These are phyloP conservation scores for Termitomyces sp. DNA, from an alignment of 768 basidiomycete genomes.

Conservation along the genomic window DNA sequence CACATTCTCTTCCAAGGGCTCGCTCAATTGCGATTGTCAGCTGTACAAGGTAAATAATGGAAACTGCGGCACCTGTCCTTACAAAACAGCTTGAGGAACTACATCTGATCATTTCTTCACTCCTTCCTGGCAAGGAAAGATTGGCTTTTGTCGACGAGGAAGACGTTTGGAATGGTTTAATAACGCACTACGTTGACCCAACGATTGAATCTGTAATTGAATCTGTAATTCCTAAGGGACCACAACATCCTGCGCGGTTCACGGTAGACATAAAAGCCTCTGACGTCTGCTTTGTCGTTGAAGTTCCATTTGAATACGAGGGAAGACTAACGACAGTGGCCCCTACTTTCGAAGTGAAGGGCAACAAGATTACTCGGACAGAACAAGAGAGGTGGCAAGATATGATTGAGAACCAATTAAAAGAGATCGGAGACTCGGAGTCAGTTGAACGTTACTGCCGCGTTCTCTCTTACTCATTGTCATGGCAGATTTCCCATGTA, in stretches of 20 bases:
- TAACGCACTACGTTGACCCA: not conserved
- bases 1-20: not conserved
- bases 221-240: constrained; percentile 12
- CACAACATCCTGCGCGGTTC: constrained; percentile 26
- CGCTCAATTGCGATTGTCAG: not conserved
- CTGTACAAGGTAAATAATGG: not conserved
- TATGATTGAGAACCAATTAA: constrained; percentile 30
- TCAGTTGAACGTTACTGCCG: constrained; percentile 10
- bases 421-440: constrained; percentile 32
- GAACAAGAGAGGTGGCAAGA: constrained; percentile 48
- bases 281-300: constrained; percentile 32
- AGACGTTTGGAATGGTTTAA: constrained; percentile 10
- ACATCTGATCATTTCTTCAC: constrained; percentile 53
- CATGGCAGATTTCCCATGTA: constrained; percentile 52
- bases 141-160: constrained; percentile 40
- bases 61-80: not conserved
- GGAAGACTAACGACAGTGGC: constrained; percentile 5
- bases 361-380: constrained; percentile 37
- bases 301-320: constrained; percentile 13
- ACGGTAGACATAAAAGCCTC: constrained; percentile 25
- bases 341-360: constrained; percentile 35
- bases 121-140: constrained; percentile 52
- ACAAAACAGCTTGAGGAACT: constrained; percentile 43
- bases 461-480: not conserved
- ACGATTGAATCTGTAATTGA: constrained; percentile 7